phyloP scores from a whole-genome alignment of 2,329 filamentous ascomycete genomes.

The Monilinia aucupariae region DNA sequence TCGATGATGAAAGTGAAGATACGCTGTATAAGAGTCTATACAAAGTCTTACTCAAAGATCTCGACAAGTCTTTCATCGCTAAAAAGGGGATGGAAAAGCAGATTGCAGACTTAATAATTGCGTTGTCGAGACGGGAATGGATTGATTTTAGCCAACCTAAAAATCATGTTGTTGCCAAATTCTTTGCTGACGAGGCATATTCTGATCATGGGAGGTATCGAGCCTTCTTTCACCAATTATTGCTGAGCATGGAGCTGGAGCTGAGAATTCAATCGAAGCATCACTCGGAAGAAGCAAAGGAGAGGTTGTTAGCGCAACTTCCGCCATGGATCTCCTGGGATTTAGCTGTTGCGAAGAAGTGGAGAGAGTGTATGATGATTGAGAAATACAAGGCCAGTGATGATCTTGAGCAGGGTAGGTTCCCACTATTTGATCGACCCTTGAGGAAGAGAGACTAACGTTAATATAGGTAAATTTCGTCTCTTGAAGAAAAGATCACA shows the following conservation, averaged over 20 bases:
- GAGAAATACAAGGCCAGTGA: conserved; percentile 51
- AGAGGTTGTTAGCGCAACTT: conserved; percentile 58
- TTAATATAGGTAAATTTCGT: conserved; percentile 49
- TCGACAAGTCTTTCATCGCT: conserved; percentile 54
- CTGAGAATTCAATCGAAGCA: conserved; percentile 59
- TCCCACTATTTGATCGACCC: no score
- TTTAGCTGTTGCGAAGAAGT: conserved; percentile 65
- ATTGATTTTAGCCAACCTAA: conserved; percentile 64
- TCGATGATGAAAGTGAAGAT: conserved; percentile 51
- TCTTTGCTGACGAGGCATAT: conserved; percentile 56
- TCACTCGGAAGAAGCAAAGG: conserved; percentile 58
- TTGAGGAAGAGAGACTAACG: conserved; percentile 15
- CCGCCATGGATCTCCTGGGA: conserved; percentile 69
- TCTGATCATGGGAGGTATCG: conserved; percentile 50
- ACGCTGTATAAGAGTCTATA: conserved; percentile 62
- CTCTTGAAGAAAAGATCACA: conserved; percentile 60
- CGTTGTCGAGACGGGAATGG: conserved; percentile 64
- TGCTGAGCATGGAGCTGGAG: conserved; percentile 67
- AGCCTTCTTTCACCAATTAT: conserved; percentile 70
- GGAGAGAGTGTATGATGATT: conserved; percentile 65
- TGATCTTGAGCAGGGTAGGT: conserved; percentile 46
- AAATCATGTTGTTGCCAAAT: conserved; percentile 69
- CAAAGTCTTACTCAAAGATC: conserved; percentile 60
- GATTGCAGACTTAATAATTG: conserved; percentile 65
- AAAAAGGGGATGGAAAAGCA: conserved; percentile 63